A percentile compares a stretch with the other conserved stretches of the same genome.
Conservation (phyloP, 345 rosid species). For the Hibiscus mutabilis region DNA sequence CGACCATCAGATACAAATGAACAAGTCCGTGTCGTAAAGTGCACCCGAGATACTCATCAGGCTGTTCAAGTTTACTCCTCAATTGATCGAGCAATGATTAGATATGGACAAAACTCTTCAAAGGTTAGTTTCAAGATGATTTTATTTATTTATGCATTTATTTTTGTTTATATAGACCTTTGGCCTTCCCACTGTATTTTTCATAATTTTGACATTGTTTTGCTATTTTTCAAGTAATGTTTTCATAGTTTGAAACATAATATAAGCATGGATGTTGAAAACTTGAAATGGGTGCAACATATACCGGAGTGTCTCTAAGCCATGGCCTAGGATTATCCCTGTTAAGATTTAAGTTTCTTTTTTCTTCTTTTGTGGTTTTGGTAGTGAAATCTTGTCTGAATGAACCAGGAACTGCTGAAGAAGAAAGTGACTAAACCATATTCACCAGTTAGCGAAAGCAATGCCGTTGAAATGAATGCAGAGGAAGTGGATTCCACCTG, state of each 20-base stretch:
- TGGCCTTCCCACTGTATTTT: neutral
- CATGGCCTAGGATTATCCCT: neutral
- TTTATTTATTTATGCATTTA: neutral
- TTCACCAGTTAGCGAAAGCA: slow-evolving; percentile 42
- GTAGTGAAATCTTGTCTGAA: neutral
- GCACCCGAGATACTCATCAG: slow-evolving; percentile 63
- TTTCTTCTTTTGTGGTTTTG: neutral
- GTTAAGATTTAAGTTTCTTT: neutral
- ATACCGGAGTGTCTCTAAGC: too few species aligned
- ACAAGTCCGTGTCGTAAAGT: slow-evolving; percentile 65
- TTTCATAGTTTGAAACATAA: neutral
- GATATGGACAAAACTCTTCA: slow-evolving; percentile 45
- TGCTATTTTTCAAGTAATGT: neutral
- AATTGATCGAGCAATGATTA: slow-evolving; percentile 57
- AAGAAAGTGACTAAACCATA: slow-evolving; percentile 79
- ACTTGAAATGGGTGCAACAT: too few species aligned
- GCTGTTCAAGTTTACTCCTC: slow-evolving; percentile 64
- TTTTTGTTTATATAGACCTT: neutral
- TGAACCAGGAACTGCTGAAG: slow-evolving; percentile 60
- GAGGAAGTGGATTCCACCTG: slow-evolving; percentile 40
- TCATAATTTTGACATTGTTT: neutral
- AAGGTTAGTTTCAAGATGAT: slow-evolving; percentile 39
- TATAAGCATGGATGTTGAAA: neutral
- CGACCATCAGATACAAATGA: slow-evolving; percentile 57
- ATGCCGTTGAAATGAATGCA: slow-evolving; percentile 33